Evolutionary conservation across 1,284 basidiomycete species (phyloP).

Genomic region (Trichosporon asahii): DNA sequence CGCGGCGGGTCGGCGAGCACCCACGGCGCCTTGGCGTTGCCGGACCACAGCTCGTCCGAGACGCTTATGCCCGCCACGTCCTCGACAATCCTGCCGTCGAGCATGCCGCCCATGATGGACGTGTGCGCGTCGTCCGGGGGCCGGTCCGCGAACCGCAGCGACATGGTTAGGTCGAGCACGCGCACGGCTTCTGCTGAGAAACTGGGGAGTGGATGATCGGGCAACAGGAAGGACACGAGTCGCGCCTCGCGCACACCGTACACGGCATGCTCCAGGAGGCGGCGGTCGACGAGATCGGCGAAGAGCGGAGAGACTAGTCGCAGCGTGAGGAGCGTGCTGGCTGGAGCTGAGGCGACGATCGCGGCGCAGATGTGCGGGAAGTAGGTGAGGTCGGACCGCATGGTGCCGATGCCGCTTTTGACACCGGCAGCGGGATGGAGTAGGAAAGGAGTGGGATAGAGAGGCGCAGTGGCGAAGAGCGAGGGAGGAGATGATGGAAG

Average conservation of each 20-base stretch:
- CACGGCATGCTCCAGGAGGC: not conserved
- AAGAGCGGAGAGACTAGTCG: not conserved
- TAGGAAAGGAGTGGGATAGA: not conserved
- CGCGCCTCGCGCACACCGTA: not conserved
- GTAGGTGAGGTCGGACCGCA: not conserved
- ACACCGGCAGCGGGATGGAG: not conserved
- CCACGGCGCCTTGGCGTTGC: constrained; percentile 1
- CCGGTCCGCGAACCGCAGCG: not conserved
- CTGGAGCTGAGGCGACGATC: not conserved
- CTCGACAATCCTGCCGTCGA: not conserved
- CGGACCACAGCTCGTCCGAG: not conserved
- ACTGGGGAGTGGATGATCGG: not conserved
- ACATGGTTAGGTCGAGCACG: not conserved
- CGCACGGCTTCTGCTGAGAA: not conserved
- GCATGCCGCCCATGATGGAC: not conserved
- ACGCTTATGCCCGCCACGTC: not conserved
- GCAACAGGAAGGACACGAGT: not conserved
- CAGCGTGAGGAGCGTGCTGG: not conserved
- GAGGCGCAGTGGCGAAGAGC: not conserved
- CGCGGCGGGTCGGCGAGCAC: not conserved
- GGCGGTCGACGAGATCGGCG: not conserved
- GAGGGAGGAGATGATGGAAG: not conserved
- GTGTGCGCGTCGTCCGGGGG: not conserved
- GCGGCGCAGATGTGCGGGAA: not conserved
- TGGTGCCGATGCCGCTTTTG: not conserved